Evolutionary conservation across 768 basidiomycete genomes (phyloP).

Genomic region (Lactifluus hygrophoroides): DNA sequence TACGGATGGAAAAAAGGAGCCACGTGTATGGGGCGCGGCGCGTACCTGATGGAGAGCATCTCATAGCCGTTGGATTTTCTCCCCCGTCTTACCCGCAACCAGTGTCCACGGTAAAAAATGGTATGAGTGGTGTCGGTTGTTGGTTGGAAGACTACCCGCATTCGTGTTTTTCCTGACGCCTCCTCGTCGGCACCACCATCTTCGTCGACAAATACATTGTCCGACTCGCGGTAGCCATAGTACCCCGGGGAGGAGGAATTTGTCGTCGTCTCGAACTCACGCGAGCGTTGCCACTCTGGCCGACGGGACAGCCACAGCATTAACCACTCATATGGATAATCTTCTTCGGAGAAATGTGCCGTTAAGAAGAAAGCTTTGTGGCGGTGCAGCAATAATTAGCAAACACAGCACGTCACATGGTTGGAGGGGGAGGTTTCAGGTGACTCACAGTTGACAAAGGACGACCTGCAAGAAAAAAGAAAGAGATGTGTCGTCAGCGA

Average conservation of each 20-base stretch:
- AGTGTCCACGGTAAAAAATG: conserved; percentile 79
- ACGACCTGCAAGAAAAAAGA: conserved; percentile 42
- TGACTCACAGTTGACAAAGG: conserved; percentile 78
- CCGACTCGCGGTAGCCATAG: conserved; percentile 35
- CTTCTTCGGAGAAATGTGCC: conserved; percentile 84
- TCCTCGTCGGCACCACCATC: conserved; percentile 43
- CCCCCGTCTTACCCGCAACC: conserved; percentile 66
- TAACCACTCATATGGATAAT: conserved; percentile 86
- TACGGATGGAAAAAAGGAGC: not conserved
- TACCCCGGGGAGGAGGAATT: conserved; percentile 57
- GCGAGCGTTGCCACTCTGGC: conserved; percentile 82
- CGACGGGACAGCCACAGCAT: conserved; percentile 85
- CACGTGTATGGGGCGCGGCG: conserved; percentile 18
- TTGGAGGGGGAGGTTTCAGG: not conserved
- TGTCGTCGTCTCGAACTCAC: conserved; percentile 85
- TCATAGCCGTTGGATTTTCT: conserved; percentile 67
- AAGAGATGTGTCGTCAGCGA: not conserved
- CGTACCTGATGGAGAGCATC: conserved; percentile 66
- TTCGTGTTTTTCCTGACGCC: conserved; percentile 56
- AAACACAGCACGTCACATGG: conserved; percentile 16
- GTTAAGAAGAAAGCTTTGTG: conserved; percentile 62
- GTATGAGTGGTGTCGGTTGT: conserved; percentile 85
- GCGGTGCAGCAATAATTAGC: conserved; percentile 22
- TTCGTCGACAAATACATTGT: conserved; percentile 52
- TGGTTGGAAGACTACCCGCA: conserved; percentile 81